Conservation (phyloP, 768 basidiomycete species). For the Lactifluus piperatus region DNA sequence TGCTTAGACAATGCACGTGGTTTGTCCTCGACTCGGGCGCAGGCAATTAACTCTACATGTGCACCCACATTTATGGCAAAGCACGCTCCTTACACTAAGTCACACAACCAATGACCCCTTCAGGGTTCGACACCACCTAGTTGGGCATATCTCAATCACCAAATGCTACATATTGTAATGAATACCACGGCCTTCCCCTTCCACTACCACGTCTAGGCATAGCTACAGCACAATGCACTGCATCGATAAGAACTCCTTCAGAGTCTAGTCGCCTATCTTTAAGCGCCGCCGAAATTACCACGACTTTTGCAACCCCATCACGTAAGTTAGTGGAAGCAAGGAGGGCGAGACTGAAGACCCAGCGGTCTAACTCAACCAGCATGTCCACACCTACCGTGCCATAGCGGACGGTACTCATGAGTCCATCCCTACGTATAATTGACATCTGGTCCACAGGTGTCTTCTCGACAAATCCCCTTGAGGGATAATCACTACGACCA, state of each 20-base stretch:
- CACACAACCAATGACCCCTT: conserved; percentile 17
- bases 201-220: neutral
- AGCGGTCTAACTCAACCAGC: neutral
- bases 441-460: neutral
- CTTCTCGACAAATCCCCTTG: neutral
- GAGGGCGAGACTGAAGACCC: neutral
- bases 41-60: neutral
- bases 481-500: neutral
- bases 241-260: neutral
- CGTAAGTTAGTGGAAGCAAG: neutral
- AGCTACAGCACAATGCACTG: neutral
- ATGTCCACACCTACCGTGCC: neutral
- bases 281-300: neutral
- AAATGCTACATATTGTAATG: neutral
- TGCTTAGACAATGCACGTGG: no score
- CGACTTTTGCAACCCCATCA: neutral
- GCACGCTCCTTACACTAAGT: neutral
- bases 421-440: neutral
- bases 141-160: neutral
- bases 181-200: neutral
- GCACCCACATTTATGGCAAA: neutral
- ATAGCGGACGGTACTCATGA: neutral
- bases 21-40: neutral
- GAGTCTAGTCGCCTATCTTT: neutral
- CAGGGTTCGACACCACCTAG: conserved; percentile 8